Percentiles rank a stretch among this genome's conserved stretches.
Conservation (phyloP, 148 eudicot genomes). For the Chenopodium quinoa region DNA sequence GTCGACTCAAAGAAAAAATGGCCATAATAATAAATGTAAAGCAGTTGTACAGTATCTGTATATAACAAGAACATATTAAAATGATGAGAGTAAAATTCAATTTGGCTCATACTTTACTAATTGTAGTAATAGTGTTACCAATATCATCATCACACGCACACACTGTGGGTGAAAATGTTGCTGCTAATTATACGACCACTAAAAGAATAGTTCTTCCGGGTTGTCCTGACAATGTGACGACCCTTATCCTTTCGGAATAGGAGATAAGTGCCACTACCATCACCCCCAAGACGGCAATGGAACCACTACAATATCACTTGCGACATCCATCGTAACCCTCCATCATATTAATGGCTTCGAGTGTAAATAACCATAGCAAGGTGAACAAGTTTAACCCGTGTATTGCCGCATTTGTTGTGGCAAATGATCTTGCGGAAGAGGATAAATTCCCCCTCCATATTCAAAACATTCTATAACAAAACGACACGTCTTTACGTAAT, state of each 20-base stretch:
- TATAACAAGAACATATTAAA: too few species aligned
- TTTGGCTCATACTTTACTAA: too few species aligned
- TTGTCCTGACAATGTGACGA: constrained; percentile 4
- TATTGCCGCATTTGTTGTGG: constrained; percentile 16
- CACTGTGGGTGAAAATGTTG: too few species aligned
- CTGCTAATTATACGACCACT: background rate
- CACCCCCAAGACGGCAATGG: background rate
- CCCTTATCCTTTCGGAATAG: constrained; percentile 19
- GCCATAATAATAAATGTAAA: too few species aligned
- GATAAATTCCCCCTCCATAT: too few species aligned
- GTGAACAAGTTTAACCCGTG: constrained; percentile 19
- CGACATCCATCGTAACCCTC: background rate
- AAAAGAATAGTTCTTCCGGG: background rate
- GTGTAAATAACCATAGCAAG: background rate
- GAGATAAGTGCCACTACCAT: constrained; percentile 7
- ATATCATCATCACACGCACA: too few species aligned
- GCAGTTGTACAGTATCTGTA: too few species aligned
- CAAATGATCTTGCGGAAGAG: background rate
- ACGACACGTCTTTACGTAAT: too few species aligned
- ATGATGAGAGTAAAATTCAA: too few species aligned
- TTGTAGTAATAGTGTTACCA: too few species aligned
- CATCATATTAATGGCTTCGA: background rate
- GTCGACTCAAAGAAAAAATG: too few species aligned
- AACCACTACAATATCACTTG: background rate
- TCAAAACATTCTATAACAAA: too few species aligned